Percentiles rank a stretch among this genome's conserved stretches.
These are phyloP conservation scores for Globisporangium megalacanthum DNA, from an alignment of 352 stramenopile genomes.

Conservation along the genomic window DNA sequence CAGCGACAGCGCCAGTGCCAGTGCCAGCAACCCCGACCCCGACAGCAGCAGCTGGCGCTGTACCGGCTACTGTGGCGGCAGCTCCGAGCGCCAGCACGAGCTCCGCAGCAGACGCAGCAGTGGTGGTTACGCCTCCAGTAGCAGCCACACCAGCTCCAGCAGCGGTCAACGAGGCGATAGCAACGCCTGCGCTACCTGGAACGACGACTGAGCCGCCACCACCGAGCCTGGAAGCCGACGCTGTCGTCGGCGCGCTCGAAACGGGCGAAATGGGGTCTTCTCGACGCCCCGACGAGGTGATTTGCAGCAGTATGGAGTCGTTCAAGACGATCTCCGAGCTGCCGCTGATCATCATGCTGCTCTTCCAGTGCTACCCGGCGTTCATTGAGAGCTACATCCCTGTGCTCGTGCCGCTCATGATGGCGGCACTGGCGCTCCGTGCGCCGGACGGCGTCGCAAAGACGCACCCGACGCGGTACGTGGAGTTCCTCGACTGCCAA, in stretches of 20 bases:
- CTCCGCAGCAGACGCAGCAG: slow-evolving; percentile 5
- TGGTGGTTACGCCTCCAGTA: slow-evolving; percentile 6
- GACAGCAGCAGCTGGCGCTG: background rate
- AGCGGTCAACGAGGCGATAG: slow-evolving; percentile 2
- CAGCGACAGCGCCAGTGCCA: background rate
- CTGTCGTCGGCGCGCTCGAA: slow-evolving; percentile 9
- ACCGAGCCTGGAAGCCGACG: slow-evolving; percentile 8
- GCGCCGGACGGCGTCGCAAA: slow-evolving; percentile 55
- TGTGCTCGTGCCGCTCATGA: slow-evolving; percentile 96
- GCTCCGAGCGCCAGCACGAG: background rate
- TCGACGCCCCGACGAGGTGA: slow-evolving; percentile 28
- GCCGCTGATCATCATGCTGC: slow-evolving; percentile 97
- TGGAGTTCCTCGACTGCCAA: slow-evolving; percentile 93
- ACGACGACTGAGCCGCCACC: slow-evolving; percentile 5
- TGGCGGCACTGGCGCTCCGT: slow-evolving; percentile 88
- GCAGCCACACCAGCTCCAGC: slow-evolving; percentile 1
- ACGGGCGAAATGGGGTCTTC: slow-evolving; percentile 11
- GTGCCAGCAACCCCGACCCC: slow-evolving; percentile 7
- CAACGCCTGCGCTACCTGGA: slow-evolving; percentile 17
- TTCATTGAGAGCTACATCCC: slow-evolving; percentile 95
- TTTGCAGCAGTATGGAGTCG: slow-evolving; percentile 86
- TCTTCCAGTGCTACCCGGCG: slow-evolving; percentile 97
- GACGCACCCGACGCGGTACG: slow-evolving; percentile 63
- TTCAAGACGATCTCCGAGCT: slow-evolving; percentile 96
- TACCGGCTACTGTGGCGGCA: background rate